A percentile compares a stretch with the other conserved stretches of the same genome.
Conservation (phyloP, 1,284 basidiomycete species). For the Spongiforma sp. region DNA sequence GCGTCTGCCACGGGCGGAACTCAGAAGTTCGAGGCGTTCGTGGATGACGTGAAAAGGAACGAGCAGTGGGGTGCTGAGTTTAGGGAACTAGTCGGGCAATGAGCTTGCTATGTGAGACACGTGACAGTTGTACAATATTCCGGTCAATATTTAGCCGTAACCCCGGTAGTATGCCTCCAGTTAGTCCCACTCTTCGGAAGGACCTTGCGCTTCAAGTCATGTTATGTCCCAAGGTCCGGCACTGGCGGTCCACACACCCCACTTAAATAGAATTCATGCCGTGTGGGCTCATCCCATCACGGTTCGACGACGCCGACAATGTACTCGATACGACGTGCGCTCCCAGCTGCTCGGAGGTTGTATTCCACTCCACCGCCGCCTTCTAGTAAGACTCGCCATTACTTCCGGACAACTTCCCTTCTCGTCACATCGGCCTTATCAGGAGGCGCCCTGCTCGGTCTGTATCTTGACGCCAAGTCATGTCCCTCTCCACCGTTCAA, state of each 20-base stretch:
- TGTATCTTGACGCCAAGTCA: conserved; percentile 34
- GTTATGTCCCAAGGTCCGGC: too few species aligned
- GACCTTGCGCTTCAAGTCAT: too few species aligned
- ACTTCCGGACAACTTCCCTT: conserved; percentile 20
- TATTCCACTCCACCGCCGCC: conserved; percentile 9
- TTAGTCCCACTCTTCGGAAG: too few species aligned
- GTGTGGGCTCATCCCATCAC: background rate
- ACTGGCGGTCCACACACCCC: background rate
- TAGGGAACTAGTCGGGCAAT: conserved; percentile 54
- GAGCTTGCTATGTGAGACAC: too few species aligned
- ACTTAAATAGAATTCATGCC: background rate
- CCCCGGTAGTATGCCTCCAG: too few species aligned
- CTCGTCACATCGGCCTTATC: conserved; percentile 26
- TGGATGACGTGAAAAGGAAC: conserved; percentile 70
- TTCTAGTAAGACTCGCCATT: background rate
- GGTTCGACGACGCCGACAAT: conserved; percentile 8
- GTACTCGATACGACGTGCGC: conserved; percentile 19
- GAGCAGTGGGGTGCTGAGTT: conserved; percentile 71
- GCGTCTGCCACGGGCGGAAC: conserved; percentile 49
- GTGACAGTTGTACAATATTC: too few species aligned
- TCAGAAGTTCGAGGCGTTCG: conserved; percentile 74
- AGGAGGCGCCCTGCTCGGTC: conserved; percentile 18
- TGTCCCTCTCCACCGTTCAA: conserved; percentile 31
- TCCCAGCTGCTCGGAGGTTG: background rate
- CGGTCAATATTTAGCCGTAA: too few species aligned